Base-by-base conservation (phyloP, 2,329 filamentous ascomycete species). In the Epichloe scottii region DNA sequence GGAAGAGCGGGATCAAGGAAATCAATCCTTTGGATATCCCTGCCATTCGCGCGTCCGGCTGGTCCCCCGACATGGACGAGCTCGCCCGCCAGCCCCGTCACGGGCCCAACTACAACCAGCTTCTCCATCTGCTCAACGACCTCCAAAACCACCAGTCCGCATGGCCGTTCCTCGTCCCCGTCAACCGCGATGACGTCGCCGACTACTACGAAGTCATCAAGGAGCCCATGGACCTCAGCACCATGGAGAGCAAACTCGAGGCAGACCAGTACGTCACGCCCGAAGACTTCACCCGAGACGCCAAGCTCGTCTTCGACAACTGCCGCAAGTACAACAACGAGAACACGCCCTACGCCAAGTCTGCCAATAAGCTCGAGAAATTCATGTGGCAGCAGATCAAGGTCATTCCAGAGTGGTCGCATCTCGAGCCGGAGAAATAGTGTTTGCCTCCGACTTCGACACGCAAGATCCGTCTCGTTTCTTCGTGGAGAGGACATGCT, bases 171-270 rank as follows among this genome's bases (percentile, higher is more conserved):
- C 78, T 93, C 34, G 81, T 89, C 26, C 91, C 93, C 0, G 93
- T 98, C 58, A 96, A 94, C 65, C 84, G 85, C 58, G 93, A 98
- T 61, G 93, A 97, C 58, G 93, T 98, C 0, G 83, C 89, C n/a
- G 93, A 98, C 66, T 98, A 98, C 71, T 97, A 97, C 72, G 89
- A 95, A 53, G 90, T 97, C 54, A 98, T 98, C 73, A 90, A 90
- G 64, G 87, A 95, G 66, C 93, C 93, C 37, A 98, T 98, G 93
- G 93, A 96, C 64, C 75, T 96, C 46, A 84, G 81, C 46, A 96
- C 90, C 19, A 97, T 98, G 91, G 93, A 97, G 68, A 82, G 81
- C 59, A 95, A 95, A 68, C 84, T 96, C 47, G 51, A 52, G 43
- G 88, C 89, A 39, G 93, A 97, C 68, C 80, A 91, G 62, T 98